phyloP scores from a whole-genome alignment of 2,329 filamentous ascomycete genomes.

The Ophiosphaerella herpotricha region DNA sequence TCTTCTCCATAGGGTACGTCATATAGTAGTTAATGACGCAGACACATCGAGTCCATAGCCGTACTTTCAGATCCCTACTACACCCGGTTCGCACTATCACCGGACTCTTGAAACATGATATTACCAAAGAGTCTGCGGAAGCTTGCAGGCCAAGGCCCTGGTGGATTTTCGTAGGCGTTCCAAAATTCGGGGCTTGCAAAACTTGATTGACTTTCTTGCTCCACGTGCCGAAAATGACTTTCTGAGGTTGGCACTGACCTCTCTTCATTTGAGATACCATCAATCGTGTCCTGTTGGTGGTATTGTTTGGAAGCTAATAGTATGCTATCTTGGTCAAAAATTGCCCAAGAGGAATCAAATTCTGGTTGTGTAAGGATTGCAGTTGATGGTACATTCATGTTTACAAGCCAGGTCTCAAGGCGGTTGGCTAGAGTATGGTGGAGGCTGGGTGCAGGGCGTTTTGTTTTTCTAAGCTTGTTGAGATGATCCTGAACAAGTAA shows the following conservation, averaged over 20 bases:
- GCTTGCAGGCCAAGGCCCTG: too few species aligned
- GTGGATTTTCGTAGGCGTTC: too few species aligned
- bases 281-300: conserved; percentile 1
- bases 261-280: not conserved
- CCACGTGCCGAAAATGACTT: too few species aligned
- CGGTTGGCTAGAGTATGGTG: conserved; percentile 14
- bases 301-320: conserved; percentile 5
- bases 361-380: conserved; percentile 1
- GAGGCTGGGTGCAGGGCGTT: conserved; percentile 17
- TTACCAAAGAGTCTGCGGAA: too few species aligned
- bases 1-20: too few species aligned
- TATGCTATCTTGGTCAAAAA: conserved; percentile 17
- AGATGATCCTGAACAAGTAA: conserved; percentile 13
- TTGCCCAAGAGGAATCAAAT: conserved; percentile 12
- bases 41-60: too few species aligned
- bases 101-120: too few species aligned
- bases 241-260: not conserved
- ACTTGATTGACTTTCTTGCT: too few species aligned
- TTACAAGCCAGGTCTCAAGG: conserved; percentile 12
- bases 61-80: too few species aligned
- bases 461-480: conserved; percentile 12
- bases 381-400: conserved; percentile 9
- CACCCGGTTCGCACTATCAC: too few species aligned
- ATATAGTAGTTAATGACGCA: too few species aligned
- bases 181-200: too few species aligned